Evolutionary conservation across 1,284 basidiomycete species (phyloP).

Genomic region (Ustilago esculenta): DNA sequence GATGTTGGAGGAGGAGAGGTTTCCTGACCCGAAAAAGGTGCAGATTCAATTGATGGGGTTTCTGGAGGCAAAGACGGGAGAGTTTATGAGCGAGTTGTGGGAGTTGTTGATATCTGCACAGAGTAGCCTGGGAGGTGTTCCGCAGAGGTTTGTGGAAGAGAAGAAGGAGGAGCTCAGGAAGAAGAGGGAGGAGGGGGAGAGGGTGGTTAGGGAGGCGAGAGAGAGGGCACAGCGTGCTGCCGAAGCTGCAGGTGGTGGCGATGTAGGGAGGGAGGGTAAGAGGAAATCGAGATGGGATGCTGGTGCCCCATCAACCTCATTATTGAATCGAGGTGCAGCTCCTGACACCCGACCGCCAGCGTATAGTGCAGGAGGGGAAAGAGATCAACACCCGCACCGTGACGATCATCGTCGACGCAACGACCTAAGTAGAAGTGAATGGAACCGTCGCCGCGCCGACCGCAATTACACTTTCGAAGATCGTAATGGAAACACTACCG

Average conservation of each 20-base stretch:
- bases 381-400: not conserved
- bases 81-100: slow-evolving; percentile 91
- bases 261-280: slow-evolving; percentile 69
- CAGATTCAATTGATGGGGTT: slow-evolving; percentile 94
- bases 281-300: slow-evolving; percentile 33
- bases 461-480: not conserved
- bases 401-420: slow-evolving; percentile 10
- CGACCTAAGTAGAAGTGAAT: not conserved
- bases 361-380: not conserved
- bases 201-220: slow-evolving; percentile 74
- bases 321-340: too few relatives aligned
- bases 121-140: slow-evolving; percentile 85
- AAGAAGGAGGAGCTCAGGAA: slow-evolving; percentile 93
- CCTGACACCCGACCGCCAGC: slow-evolving; percentile 20
- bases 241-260: too few relatives aligned
- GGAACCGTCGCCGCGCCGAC: slow-evolving; percentile 4
- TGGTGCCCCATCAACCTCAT: slow-evolving; percentile 4
- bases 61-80: slow-evolving; percentile 77
- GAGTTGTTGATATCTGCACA: slow-evolving; percentile 88
- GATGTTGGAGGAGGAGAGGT: slow-evolving; percentile 86
- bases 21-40: slow-evolving; percentile 91
- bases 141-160: slow-evolving; percentile 89
- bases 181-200: slow-evolving; percentile 75
- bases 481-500: slow-evolving; percentile 68
- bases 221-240: slow-evolving; percentile 50